Conservation (phyloP, 768 basidiomycete genomes). For the Pleurotus sapidus region DNA sequence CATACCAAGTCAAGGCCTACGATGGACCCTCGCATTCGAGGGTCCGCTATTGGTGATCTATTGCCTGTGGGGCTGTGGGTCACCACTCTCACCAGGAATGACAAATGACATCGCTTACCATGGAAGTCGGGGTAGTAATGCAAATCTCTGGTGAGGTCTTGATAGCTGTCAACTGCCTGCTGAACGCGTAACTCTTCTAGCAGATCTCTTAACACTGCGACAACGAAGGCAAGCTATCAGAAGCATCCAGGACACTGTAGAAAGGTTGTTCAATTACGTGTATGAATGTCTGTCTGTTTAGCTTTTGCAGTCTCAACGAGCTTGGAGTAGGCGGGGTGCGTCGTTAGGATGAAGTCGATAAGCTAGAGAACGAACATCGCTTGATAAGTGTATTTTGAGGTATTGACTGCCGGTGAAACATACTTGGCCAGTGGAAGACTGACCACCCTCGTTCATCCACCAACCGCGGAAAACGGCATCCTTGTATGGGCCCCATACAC, state of each 20-base stretch:
- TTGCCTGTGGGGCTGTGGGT: constrained; percentile 57
- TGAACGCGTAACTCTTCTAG: constrained; percentile 66
- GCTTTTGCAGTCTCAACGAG: constrained; percentile 64
- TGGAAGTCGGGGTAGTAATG: constrained; percentile 97
- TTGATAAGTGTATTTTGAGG: neutral
- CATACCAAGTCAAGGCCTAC: constrained; percentile 78
- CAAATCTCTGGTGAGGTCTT: constrained; percentile 85
- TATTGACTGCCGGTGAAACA: constrained; percentile 5
- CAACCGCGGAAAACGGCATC: constrained; percentile 89
- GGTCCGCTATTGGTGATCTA: constrained; percentile 92
- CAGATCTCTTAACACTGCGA: constrained; percentile 65
- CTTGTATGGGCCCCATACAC: constrained; percentile 93
- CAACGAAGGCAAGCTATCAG: neutral
- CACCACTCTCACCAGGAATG: neutral
- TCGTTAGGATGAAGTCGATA: constrained; percentile 92
- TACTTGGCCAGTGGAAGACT: constrained; percentile 96
- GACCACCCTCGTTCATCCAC: constrained; percentile 99
- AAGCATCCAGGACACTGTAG: neutral
- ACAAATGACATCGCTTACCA: constrained; percentile 40
- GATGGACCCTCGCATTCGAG: constrained; percentile 92
- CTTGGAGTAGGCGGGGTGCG: constrained; percentile 79
- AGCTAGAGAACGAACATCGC: constrained; percentile 40
- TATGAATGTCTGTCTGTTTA: constrained; percentile 56
- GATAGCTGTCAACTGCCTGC: constrained; percentile 53
- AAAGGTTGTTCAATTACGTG: constrained; percentile 32